A percentile compares a stretch with the other conserved stretches of the same genome.
These are phyloP conservation scores for Miamiensis avidus DNA, from an alignment of 169 alveolate genomes.

Conservation along the genomic window DNA sequence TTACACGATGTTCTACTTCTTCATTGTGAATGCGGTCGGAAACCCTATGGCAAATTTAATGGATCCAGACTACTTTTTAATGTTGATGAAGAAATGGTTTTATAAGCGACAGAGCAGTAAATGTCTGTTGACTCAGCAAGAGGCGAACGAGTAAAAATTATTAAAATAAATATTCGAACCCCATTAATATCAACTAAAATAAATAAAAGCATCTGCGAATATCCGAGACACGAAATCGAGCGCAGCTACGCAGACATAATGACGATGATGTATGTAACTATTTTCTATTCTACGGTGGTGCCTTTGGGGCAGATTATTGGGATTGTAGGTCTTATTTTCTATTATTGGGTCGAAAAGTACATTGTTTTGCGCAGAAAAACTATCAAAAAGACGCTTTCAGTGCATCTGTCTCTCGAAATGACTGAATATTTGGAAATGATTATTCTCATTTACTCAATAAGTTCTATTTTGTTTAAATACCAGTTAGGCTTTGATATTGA, in stretches of 20 bases:
- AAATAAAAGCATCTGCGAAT: constrained; percentile 4
- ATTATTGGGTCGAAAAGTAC: constrained; percentile 22
- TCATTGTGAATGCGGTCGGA: constrained; percentile 21
- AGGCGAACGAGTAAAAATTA: constrained; percentile 22
- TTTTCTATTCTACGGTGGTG: constrained; percentile 20
- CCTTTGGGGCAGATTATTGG: constrained; percentile 31
- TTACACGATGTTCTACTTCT: constrained; percentile 30
- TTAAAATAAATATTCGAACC: no score
- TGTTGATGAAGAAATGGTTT: neutral
- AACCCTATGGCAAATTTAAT: constrained; percentile 11
- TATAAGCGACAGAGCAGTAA: constrained; percentile 18
- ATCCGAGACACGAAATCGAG: constrained; percentile 22
- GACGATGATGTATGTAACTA: constrained; percentile 31
- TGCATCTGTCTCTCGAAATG: constrained; percentile 33
- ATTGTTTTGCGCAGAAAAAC: constrained; percentile 10
- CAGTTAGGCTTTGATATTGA: neutral
- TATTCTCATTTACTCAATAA: constrained; percentile 22
- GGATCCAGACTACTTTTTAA: constrained; percentile 12
- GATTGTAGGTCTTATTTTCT: neutral
- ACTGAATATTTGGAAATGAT: constrained; percentile 36
- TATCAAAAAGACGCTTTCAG: constrained; percentile 22
- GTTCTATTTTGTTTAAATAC: neutral
- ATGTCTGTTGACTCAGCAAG: constrained; percentile 25
- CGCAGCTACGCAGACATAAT: constrained; percentile 35
- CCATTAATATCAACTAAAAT: neutral